Evolutionary conservation across 2,329 filamentous ascomycete species (phyloP).

Genomic region (Penicillium hesseltinei): DNA sequence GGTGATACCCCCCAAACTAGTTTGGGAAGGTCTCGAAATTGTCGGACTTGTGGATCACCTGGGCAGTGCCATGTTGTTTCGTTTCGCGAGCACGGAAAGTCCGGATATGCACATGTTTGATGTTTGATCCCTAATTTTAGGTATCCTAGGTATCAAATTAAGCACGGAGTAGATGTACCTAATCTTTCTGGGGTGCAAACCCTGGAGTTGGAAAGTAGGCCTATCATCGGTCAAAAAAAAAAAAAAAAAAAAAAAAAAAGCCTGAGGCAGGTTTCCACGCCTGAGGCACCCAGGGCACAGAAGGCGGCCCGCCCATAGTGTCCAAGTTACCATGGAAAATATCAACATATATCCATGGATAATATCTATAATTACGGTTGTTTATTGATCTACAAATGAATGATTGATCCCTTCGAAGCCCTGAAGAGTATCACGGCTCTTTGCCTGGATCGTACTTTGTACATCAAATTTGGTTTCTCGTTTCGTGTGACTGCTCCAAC

Average conservation of each 20-base stretch:
- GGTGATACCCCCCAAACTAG: background rate
- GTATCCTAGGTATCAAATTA: background rate
- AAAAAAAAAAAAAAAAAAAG: background rate
- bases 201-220: background rate
- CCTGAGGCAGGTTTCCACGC: background rate
- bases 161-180: background rate
- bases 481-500: slow-evolving; percentile 2
- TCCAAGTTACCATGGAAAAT: background rate
- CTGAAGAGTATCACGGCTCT: background rate
- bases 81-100: background rate
- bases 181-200: background rate
- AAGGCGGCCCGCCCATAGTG: background rate
- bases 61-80: background rate
- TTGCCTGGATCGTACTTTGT: background rate
- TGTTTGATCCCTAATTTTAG: background rate
- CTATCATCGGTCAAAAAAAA: background rate
- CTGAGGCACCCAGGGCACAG: background rate
- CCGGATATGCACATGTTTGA: background rate
- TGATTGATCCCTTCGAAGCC: background rate
- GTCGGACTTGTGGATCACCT: background rate
- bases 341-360: slow-evolving; percentile 12
- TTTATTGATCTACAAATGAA: slow-evolving; percentile 14
- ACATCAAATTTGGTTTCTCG: background rate
- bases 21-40: slow-evolving; percentile 7
- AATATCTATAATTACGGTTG: slow-evolving; percentile 12